Conservation (phyloP, 768 basidiomycete species). For the Leccinum truebloodii region DNA sequence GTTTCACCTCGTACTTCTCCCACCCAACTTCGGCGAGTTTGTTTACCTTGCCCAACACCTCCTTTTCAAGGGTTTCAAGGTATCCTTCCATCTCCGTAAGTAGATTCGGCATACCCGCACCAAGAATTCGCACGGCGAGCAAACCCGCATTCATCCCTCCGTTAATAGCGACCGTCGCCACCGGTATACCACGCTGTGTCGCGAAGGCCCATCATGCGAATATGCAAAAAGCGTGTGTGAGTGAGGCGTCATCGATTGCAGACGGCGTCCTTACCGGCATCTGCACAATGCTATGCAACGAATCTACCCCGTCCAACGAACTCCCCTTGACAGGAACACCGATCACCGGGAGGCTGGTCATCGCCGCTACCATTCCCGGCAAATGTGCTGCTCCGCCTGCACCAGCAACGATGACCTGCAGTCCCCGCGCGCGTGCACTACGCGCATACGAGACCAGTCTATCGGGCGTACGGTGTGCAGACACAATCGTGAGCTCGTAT, state of each 20-base stretch:
- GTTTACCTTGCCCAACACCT: constrained; percentile 80
- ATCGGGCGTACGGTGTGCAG: constrained; percentile 93
- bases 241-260: neutral
- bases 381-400: constrained; percentile 99
- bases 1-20: constrained; percentile 70
- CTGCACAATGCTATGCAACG: constrained; percentile 96
- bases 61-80: constrained; percentile 63
- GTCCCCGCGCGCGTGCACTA: constrained; percentile 63
- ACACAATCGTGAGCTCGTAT: constrained; percentile 94
- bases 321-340: constrained; percentile 98
- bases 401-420: constrained; percentile 85
- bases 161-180: constrained; percentile 96
- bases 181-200: constrained; percentile 86
- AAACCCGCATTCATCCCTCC: constrained; percentile 93
- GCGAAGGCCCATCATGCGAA: neutral
- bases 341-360: constrained; percentile 90
- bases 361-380: constrained; percentile 96
- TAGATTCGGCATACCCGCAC: constrained; percentile 67
- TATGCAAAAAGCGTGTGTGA: neutral
- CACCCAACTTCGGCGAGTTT: constrained; percentile 79
- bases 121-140: constrained; percentile 88
- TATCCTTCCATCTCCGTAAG: constrained; percentile 72
- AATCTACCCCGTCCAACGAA: constrained; percentile 92
- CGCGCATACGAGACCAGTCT: constrained; percentile 82
- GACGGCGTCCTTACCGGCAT: constrained; percentile 78